Conservation (phyloP, 2,329 filamentous ascomycete species). For the Parastagonospora nodorum region DNA sequence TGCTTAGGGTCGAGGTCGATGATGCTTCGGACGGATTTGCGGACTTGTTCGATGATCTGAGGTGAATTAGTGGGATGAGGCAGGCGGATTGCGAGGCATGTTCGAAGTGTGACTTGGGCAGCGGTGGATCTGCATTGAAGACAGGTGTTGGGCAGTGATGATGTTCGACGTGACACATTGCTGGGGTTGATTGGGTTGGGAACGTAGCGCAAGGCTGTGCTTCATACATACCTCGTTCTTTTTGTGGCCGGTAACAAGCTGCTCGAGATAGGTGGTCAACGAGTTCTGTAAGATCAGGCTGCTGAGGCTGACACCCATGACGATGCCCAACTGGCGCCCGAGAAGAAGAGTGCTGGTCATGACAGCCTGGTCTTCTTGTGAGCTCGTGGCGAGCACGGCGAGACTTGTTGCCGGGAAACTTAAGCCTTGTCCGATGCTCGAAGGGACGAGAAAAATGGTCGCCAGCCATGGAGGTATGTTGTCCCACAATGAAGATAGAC, state of each 20-base stretch:
- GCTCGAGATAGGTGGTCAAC: slow-evolving; percentile 63
- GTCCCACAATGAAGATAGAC: slow-evolving; percentile 44
- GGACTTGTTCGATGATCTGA: slow-evolving; percentile 54
- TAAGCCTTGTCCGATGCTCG: slow-evolving; percentile 49
- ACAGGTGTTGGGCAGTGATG: no score
- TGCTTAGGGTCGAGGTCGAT: slow-evolving; percentile 51
- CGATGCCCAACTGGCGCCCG: slow-evolving; percentile 72
- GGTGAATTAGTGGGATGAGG: slow-evolving; percentile 3
- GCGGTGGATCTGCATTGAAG: no score
- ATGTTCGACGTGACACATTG: no score
- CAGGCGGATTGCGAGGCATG: background rate
- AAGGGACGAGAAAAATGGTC: slow-evolving; percentile 48
- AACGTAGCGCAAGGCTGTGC: background rate
- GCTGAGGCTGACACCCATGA: slow-evolving; percentile 74
- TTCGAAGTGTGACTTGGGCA: background rate
- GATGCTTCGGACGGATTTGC: slow-evolving; percentile 57
- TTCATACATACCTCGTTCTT: slow-evolving; percentile 54
- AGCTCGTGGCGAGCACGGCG: slow-evolving; percentile 49
- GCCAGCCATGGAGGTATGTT: slow-evolving; percentile 48
- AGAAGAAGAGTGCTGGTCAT: slow-evolving; percentile 71
- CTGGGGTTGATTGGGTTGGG: background rate
- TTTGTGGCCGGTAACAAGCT: slow-evolving; percentile 62
- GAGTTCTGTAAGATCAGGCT: slow-evolving; percentile 76
- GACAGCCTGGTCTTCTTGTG: slow-evolving; percentile 52
- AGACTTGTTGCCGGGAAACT: slow-evolving; percentile 50